Conservation (phyloP, 1,284 basidiomycete species). For the Tilletia walkeri region DNA sequence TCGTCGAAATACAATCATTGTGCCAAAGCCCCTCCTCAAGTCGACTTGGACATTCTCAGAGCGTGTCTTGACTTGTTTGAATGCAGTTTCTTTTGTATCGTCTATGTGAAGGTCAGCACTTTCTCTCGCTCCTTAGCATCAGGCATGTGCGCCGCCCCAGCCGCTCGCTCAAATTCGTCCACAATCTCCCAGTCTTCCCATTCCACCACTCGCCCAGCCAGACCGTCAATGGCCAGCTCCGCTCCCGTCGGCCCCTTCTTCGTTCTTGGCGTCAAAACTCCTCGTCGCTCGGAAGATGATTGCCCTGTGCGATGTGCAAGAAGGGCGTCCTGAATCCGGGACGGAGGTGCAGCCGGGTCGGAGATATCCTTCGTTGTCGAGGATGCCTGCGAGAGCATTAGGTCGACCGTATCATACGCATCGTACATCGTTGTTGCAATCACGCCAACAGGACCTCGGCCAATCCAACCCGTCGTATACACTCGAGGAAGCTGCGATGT, state of each 20-base stretch:
- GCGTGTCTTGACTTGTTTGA: too few species aligned
- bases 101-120: constrained; percentile 4
- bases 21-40: too few species aligned
- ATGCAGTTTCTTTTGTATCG: too few species aligned
- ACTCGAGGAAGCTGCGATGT: constrained; percentile 62
- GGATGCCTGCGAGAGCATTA: constrained; percentile 60
- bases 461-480: constrained; percentile 94
- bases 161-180: neutral
- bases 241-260: neutral
- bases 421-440: constrained; percentile 92
- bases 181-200: constrained; percentile 14
- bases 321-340: neutral
- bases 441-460: constrained; percentile 85
- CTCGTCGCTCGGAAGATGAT: neutral
- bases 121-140: constrained; percentile 5
- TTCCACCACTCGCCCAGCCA: neutral
- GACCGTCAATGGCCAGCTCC: neutral
- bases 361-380: neutral
- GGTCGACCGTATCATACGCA: constrained; percentile 75
- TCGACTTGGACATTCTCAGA: too few species aligned
- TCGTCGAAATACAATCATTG: too few species aligned
- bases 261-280: neutral
- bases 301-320: neutral
- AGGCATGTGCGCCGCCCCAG: neutral
- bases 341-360: neutral